Evolutionary conservation across 495 filamentous ascomycete genomes (phyloP).

Genomic region (Penicillium angulare): DNA sequence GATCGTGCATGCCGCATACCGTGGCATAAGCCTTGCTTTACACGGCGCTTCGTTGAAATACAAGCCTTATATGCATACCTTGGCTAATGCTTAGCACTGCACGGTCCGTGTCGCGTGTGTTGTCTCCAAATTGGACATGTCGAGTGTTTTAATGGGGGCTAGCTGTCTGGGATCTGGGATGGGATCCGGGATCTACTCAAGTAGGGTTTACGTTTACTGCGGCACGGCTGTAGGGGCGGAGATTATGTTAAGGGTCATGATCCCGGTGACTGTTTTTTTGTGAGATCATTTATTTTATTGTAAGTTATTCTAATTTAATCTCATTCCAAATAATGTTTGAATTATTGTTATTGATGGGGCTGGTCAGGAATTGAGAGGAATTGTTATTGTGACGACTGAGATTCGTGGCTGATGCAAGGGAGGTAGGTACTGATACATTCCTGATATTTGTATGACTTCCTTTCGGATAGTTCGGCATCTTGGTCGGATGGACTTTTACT

Average conservation of each 20-base stretch:
- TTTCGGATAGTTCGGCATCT: constrained; percentile 6
- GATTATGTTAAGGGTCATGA: too few species aligned
- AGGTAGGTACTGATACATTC: not conserved
- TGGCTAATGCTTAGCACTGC: constrained; percentile 24
- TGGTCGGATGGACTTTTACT: not conserved
- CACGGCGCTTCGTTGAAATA: constrained; percentile 7
- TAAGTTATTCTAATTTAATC: too few species aligned
- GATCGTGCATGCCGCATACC: constrained; percentile 6
- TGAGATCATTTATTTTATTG: too few species aligned
- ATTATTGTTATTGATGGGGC: too few species aligned
- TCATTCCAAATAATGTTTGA: too few species aligned
- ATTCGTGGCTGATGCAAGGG: constrained; percentile 12
- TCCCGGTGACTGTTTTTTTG: too few species aligned
- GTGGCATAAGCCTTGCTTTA: not conserved
- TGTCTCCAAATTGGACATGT: constrained; percentile 1
- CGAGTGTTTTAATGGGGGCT: not conserved
- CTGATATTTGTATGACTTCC: not conserved
- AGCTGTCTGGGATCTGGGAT: not conserved
- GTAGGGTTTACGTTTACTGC: too few species aligned
- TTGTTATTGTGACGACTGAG: not conserved
- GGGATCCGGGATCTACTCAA: too few species aligned
- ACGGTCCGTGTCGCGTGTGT: constrained; percentile 4
- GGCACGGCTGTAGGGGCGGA: too few species aligned
- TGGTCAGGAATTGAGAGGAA: not conserved
- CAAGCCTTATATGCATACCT: constrained; percentile 20